A percentile compares a stretch with the other conserved stretches of the same genome.
Conservation (phyloP, 139 green algal genomes). For the Micromonas pusilla region DNA sequence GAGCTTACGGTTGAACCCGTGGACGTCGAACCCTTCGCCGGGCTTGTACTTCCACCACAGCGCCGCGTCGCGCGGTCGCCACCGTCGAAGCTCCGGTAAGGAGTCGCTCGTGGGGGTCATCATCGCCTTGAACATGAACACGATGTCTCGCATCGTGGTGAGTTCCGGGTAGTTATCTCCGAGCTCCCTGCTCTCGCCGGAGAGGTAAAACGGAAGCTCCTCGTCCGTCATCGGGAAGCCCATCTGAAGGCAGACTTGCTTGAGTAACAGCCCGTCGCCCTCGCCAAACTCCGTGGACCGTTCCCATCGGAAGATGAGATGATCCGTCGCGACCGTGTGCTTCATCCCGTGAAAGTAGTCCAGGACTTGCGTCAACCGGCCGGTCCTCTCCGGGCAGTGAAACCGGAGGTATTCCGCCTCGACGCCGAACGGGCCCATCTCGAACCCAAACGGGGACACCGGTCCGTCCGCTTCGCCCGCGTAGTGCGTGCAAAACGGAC, state of each 20-base stretch:
- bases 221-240: constrained; percentile 17
- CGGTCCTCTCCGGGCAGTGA: constrained; percentile 19
- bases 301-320: constrained; percentile 25
- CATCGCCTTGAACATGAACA: constrained; percentile 34
- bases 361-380: constrained; percentile 23
- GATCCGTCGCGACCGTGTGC: not conserved
- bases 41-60: constrained; percentile 12
- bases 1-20: not conserved
- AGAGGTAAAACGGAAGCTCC: constrained; percentile 3
- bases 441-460: constrained; percentile 19
- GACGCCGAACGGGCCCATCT: constrained; percentile 20
- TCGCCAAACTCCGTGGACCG: constrained; percentile 1
- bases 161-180: constrained; percentile 28
- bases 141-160: constrained; percentile 20
- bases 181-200: constrained; percentile 26
- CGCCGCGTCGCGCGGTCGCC: constrained; percentile 17
- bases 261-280: constrained; percentile 20
- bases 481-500: constrained; percentile 26
- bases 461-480: constrained; percentile 4
- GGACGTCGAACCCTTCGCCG: constrained; percentile 1
- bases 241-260: constrained; percentile 27
- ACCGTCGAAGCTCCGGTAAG: constrained; percentile 22
- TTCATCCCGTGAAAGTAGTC: constrained; percentile 32
- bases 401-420: constrained; percentile 30
- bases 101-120: constrained; percentile 27